phyloP scores from a whole-genome alignment of 2,329 filamentous ascomycete genomes.

The Hypoxylon sp. region DNA sequence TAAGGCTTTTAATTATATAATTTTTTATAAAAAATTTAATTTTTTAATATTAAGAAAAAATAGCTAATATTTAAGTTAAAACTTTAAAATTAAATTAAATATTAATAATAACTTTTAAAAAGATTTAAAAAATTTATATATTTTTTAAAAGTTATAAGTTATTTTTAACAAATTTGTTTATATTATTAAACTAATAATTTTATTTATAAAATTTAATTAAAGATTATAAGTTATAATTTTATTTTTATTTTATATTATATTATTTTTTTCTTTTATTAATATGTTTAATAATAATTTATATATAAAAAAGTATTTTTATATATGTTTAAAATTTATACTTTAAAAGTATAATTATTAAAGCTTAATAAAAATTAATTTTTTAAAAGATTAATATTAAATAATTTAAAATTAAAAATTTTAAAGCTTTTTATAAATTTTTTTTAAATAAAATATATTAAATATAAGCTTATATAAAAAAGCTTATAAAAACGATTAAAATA shows the following conservation, averaged over 20 bases:
- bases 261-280: no score
- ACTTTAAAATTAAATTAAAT: not conserved
- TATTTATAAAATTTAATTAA: constrained; percentile 4
- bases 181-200: not conserved
- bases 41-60: constrained; percentile 2
- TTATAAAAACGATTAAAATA: constrained; percentile 11
- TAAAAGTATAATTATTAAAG: no score
- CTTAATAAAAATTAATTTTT: not conserved
- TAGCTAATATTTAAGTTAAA: constrained; percentile 1
- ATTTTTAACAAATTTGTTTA: not conserved
- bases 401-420: not conserved
- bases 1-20: constrained; percentile 4
- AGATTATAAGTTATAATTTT: not conserved
- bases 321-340: not conserved
- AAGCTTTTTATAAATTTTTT: not conserved
- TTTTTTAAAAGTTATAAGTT: constrained; percentile 6
- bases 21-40: constrained; percentile 5
- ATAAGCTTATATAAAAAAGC: constrained; percentile 2
- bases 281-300: not conserved
- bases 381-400: constrained; percentile 3
- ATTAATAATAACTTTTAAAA: constrained; percentile 5
- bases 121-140: constrained; percentile 4
- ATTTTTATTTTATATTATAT: not conserved
- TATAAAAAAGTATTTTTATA: not conserved
- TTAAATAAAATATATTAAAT: not conserved